Base-by-base conservation (phyloP, 306 rosid genomes). In the Ormosia semicastrata region DNA sequence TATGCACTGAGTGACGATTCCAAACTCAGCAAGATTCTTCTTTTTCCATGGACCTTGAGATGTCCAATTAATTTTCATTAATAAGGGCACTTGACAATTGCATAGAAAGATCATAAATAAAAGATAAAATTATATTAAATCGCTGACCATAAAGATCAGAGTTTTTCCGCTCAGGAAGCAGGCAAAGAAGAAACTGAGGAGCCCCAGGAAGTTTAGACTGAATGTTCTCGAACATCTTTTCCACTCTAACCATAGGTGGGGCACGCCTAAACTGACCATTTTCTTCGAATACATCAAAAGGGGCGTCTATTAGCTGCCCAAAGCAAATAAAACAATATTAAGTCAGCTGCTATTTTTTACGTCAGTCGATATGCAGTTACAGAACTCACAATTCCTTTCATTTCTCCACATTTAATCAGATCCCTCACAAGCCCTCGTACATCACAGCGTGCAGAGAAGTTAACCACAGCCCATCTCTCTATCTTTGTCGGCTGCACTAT, bases 161-260 rank as follows among this genome's bases (percentile, higher is more conserved):
- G 62, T 96, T 96, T 66, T 96, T 96, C 50, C 99, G 87, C 72
- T 96, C 98, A 4, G 99, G 94, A 57, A 96, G 97, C 73, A 96
- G 56, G 70, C 99, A 96, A 10, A 96, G 94, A 7, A 95, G 82
- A 53, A 93, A 95, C 17, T 84, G 79, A 1, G 98, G 99, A 8
- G 88, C 82, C 34, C 90, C 96, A 7, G 97, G 94, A 77, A 95
- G 94, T 59, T 88, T 89, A 1, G 92, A 81, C 70, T 87, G 89
- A 5, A 92, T 50, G 0, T 77, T 75, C 74, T 92, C 97, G 39
- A 93, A 89, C 97, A 95, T 90, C 60, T 90, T 93, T 63, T 93
- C 99, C 18, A 95, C 99, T 9, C 99, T 82, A 17, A 88, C 93
- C 57, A 92, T 0, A 0, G 99, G 97, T 8, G 99, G 94, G 2